Conservation (phyloP, 2,329 filamentous ascomycete species). For the Diplodia scrobiculata region DNA sequence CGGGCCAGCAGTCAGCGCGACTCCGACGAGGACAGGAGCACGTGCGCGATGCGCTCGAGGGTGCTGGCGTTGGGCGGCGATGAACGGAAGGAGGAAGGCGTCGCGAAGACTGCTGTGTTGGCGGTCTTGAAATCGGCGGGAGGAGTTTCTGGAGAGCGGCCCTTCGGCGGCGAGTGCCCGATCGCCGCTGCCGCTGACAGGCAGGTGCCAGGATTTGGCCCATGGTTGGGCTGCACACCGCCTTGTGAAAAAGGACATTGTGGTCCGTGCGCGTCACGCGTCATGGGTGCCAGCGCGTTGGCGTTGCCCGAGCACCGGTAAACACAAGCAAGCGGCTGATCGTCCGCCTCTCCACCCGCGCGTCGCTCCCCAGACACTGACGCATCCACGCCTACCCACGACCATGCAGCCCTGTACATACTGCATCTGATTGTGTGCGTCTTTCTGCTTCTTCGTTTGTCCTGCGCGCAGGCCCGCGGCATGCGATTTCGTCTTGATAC, state of each 20-base stretch:
- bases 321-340: constrained; percentile 26
- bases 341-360: constrained; percentile 24
- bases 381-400: constrained; percentile 1
- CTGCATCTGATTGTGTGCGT: constrained; percentile 20
- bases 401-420: constrained; percentile 28
- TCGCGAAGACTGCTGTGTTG: constrained; percentile 13
- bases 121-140: neutral
- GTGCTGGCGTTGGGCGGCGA: neutral
- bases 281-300: constrained; percentile 3
- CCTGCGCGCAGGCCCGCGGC: constrained; percentile 16
- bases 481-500: constrained; percentile 27
- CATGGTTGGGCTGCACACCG: constrained; percentile 5
- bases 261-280: neutral
- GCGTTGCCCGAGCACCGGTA: constrained; percentile 23
- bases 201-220: neutral
- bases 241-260: neutral
- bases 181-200: neutral
- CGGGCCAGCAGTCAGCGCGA: constrained; percentile 7
- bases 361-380: constrained; percentile 19
- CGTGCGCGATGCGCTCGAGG: constrained; percentile 4
- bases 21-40: neutral
- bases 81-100: constrained; percentile 9
- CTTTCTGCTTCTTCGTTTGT: constrained; percentile 18
- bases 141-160: neutral
- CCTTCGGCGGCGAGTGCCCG: neutral